phyloP scores from a whole-genome alignment of 2,329 filamentous ascomycete genomes.

The Colletotrichum orbiculare region DNA sequence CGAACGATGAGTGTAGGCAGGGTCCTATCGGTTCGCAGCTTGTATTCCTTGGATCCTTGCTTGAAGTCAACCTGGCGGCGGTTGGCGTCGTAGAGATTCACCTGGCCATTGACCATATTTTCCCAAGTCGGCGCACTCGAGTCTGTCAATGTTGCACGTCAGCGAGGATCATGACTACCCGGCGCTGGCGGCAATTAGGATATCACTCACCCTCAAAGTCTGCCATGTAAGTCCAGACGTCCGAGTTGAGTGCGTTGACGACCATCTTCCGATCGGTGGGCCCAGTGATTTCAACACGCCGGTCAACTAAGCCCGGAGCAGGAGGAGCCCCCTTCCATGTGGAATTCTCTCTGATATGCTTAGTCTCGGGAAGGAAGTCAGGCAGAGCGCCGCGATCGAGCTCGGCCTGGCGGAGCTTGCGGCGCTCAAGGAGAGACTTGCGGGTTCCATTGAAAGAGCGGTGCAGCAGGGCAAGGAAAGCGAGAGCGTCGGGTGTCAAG shows the following conservation, averaged over 20 bases:
- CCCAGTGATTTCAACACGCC: slow-evolving; percentile 95
- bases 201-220: slow-evolving; percentile 85
- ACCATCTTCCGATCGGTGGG: slow-evolving; percentile 99
- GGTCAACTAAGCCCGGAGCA: slow-evolving; percentile 91
- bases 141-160: slow-evolving; percentile 63
- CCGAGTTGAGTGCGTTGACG: slow-evolving; percentile 93
- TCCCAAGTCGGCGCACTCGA: slow-evolving; percentile 97
- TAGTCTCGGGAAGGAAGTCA: slow-evolving; percentile 96
- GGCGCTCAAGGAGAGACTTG: slow-evolving; percentile 88
- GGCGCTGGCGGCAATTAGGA: neutral
- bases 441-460: slow-evolving; percentile 92
- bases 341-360: slow-evolving; percentile 91
- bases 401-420: slow-evolving; percentile 88
- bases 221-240: slow-evolving; percentile 99
- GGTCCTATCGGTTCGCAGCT: slow-evolving; percentile 89
- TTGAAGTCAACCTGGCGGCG: slow-evolving; percentile 96
- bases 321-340: slow-evolving; percentile 94
- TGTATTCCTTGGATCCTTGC: slow-evolving; percentile 95
- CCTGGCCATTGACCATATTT: slow-evolving; percentile 98
- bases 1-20: slow-evolving; percentile 92
- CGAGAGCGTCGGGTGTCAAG: slow-evolving; percentile 87
- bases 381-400: slow-evolving; percentile 89
- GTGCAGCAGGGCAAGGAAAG: slow-evolving; percentile 94
- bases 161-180: slow-evolving; percentile 4
- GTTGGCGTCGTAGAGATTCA: slow-evolving; percentile 97